phyloP scores from a whole-genome alignment of 352 stramenopile genomes.

The Pythium brassicae region DNA sequence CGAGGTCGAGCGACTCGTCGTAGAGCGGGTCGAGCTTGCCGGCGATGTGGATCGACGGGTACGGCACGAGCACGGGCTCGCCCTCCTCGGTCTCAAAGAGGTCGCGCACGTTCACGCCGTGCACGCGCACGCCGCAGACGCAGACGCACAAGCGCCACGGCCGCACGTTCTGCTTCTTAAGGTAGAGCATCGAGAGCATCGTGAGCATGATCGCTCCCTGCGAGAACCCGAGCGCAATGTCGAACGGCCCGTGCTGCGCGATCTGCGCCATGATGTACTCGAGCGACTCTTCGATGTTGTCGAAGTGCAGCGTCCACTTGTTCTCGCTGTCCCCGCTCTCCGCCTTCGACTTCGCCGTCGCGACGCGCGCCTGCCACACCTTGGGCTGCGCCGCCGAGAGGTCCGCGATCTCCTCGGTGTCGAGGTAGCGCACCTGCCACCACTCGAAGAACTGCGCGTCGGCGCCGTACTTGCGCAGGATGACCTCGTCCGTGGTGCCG shows the following conservation, averaged over 20 bases:
- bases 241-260: constrained; percentile 30
- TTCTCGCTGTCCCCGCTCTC: not conserved
- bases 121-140: constrained; percentile 30
- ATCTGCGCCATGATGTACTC: constrained; percentile 40
- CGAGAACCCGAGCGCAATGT: constrained; percentile 54
- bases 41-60: constrained; percentile 48
- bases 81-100: constrained; percentile 28
- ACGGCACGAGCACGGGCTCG: constrained; percentile 15
- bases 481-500: constrained; percentile 21
- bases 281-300: constrained; percentile 30
- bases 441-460: constrained; percentile 45
- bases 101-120: constrained; percentile 28
- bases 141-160: constrained; percentile 47
- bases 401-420: constrained; percentile 17
- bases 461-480: constrained; percentile 18
- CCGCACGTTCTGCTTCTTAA: constrained; percentile 20
- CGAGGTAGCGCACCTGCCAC: constrained; percentile 29
- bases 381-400: constrained; percentile 14
- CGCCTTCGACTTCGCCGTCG: not conserved
- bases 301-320: constrained; percentile 27
- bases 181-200: constrained; percentile 30
- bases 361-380: not conserved
- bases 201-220: constrained; percentile 48
- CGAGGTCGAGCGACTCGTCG: constrained; percentile 32
- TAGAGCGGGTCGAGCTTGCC: constrained; percentile 48